phyloP scores from a whole-genome alignment of 495 filamentous ascomycete species.

The Neurospora tetrasperma region DNA sequence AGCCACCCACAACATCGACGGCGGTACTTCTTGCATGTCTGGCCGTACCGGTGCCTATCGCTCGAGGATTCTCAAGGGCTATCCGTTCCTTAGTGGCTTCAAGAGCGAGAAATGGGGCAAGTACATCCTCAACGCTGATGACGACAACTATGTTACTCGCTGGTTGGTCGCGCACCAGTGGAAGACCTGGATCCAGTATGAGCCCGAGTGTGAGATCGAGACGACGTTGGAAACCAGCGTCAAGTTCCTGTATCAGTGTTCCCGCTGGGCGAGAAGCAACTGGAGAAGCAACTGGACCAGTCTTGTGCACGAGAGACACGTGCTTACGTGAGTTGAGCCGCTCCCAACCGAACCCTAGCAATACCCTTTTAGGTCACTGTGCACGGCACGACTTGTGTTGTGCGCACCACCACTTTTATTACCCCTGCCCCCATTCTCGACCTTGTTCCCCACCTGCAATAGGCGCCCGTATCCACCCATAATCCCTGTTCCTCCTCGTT shows the following conservation, averaged over 20 bases:
- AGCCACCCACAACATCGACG: slow-evolving; percentile 75
- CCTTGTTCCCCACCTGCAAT: slow-evolving; percentile 1
- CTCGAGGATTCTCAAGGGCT: slow-evolving; percentile 67
- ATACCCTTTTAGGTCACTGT: neutral
- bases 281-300: slow-evolving; percentile 75
- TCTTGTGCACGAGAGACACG: slow-evolving; percentile 57
- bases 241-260: slow-evolving; percentile 68
- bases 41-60: slow-evolving; percentile 78
- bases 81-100: slow-evolving; percentile 61
- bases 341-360: neutral
- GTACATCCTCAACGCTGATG: slow-evolving; percentile 69
- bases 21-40: slow-evolving; percentile 79
- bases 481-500: neutral
- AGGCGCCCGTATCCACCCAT: neutral
- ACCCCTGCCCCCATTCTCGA: neutral
- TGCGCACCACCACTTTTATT: neutral
- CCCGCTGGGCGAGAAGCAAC: slow-evolving; percentile 73
- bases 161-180: slow-evolving; percentile 69
- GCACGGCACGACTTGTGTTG: neutral
- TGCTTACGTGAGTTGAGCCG: slow-evolving; percentile 50
- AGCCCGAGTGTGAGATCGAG: slow-evolving; percentile 60
- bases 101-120: slow-evolving; percentile 62
- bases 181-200: slow-evolving; percentile 70
- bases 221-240: slow-evolving; percentile 66
- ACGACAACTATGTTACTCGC: slow-evolving; percentile 76